Conservation (phyloP, 139 green algal genomes). For the Chlamydomonas incerta region DNA sequence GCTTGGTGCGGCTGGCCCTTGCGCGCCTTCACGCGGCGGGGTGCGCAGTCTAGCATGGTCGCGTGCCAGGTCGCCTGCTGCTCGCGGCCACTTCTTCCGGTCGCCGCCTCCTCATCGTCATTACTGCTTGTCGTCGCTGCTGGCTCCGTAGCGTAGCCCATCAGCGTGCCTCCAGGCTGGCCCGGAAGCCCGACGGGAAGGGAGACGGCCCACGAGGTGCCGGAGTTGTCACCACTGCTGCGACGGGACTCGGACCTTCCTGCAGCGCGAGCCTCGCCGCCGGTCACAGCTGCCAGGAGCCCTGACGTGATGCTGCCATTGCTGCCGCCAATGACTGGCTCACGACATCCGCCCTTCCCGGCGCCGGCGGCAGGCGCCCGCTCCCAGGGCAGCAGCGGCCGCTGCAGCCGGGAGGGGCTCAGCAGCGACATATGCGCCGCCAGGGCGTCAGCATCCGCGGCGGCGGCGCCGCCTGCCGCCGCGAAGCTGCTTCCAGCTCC, state of each 20-base stretch:
- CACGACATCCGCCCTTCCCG: too few species aligned
- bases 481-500: background rate
- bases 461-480: background rate
- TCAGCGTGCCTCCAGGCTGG: background rate
- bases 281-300: background rate
- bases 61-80: too few species aligned
- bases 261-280: too few species aligned
- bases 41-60: background rate
- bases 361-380: too few species aligned
- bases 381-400: background rate
- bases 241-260: too few species aligned
- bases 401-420: background rate
- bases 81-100: too few species aligned
- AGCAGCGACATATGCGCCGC: background rate
- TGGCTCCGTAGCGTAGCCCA: background rate
- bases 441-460: background rate
- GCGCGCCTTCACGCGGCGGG: conserved; percentile 6
- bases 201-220: too few species aligned
- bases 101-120: background rate
- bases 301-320: too few species aligned
- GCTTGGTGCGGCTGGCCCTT: conserved; percentile 37
- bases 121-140: background rate
- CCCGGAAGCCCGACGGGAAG: too few species aligned
- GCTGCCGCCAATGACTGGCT: background rate
- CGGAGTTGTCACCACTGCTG: too few species aligned